Evolutionary conservation across 148 eudicot genomes (phyloP).

Genomic region (Rhododendron griersonianum): DNA sequence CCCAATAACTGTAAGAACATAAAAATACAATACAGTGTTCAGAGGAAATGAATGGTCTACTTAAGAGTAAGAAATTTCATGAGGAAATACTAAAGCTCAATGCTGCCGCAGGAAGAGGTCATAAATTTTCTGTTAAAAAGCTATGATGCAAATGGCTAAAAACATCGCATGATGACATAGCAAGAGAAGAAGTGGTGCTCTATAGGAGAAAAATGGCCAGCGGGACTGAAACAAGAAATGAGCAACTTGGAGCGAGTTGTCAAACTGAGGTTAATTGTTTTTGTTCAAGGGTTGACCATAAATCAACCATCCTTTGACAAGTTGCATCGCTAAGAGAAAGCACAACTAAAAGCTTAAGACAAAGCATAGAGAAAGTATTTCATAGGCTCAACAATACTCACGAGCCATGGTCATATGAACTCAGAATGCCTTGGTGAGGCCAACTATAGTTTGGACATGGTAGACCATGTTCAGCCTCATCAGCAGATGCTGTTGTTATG

Average conservation of each 20-base stretch:
- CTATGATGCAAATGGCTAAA: not conserved
- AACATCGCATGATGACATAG: not conserved
- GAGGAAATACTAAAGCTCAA: not conserved
- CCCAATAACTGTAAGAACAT: not conserved
- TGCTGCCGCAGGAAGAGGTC: not conserved
- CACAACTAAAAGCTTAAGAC: not conserved
- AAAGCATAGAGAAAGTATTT: not conserved
- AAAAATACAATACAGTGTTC: not conserved
- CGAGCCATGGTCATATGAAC: conserved; percentile 96
- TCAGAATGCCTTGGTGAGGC: conserved; percentile 92
- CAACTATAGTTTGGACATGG: conserved; percentile 73
- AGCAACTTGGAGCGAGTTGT: not conserved
- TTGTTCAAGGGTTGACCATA: not conserved
- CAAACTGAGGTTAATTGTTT: not conserved
- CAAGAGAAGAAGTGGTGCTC: not conserved
- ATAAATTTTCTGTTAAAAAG: not conserved
- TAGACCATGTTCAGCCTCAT: conserved; percentile 95
- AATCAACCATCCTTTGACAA: not conserved
- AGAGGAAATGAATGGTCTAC: not conserved
- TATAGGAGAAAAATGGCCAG: not conserved
- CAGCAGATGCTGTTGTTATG: conserved; percentile 73
- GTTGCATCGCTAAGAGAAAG: not conserved
- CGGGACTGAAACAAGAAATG: not conserved
- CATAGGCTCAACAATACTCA: conserved; percentile 32
- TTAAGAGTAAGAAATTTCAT: not conserved